Base-by-base conservation (phyloP, 805 yeast species). In the Ogataea nitratoaversa region DNA sequence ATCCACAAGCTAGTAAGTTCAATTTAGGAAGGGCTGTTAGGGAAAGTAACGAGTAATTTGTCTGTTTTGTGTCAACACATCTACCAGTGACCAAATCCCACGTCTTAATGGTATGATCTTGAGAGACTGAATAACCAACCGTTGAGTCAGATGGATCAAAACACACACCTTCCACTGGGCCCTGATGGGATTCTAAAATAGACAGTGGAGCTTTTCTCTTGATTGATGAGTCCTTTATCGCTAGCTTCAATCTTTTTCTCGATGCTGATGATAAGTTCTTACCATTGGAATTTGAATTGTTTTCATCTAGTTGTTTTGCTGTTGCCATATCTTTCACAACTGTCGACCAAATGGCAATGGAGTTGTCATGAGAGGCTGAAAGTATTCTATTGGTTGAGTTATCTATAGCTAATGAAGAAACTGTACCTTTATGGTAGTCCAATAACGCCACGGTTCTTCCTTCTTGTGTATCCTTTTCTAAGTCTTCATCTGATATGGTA, bases 11-110 rank as follows among this genome's bases (percentile, higher is more conserved):
- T 23, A 93, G 65, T 40, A 93, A 68, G 46, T 85, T 77, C 38
- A 82, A 67, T 37, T 76, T 70, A 6, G 85, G 78, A 46, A 93
- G 68, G 50, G 81, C 81, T 23, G 80, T 70, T 22, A 90, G 64
- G 0, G 96, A 85, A 33, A 90, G 71, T 47, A 93, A 71, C 9
- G 98, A 82, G 62, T 77, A 90, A 12, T 90, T 84, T 0, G 98
- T 89, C 17, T 84, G 76, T 63, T 84, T 82, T 4, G 97, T 85
- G 59, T 89, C 96, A 22, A 93, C 84, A 53, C 88, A 79, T 49
- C 86, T 76, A 11, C 85, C 70, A 2, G 97, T 90, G 14, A 87
- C 84, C 54, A 93, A 70, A 70, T 93, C 99, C 98, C 98, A 93
- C 0, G 99, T 93, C 56, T 85, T 84, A 48, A 93, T 79, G 0